Base-by-base conservation (phyloP, 2,329 filamentous ascomycete genomes). In the Colletotrichum chlorophyti region DNA sequence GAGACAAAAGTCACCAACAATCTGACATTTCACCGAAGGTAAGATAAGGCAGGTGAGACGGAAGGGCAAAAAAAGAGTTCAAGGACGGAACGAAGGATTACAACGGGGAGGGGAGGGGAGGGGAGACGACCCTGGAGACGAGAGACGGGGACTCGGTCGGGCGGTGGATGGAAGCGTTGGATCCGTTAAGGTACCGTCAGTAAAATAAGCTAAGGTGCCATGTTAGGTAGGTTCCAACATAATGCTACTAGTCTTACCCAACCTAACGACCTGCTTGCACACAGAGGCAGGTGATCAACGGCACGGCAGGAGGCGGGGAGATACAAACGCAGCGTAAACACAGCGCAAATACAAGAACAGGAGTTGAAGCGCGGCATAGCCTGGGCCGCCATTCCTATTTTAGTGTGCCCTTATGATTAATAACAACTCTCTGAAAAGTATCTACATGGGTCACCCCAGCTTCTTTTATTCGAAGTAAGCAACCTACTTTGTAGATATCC, bases 311-410 rank as follows among this genome's bases (percentile, higher is more conserved):
- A n/a, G n/a, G n/a, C n/a, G n/a, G 47, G 47, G 26, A 15, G 35
- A 15, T 24, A 37, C 32, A 21, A 31, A 46, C 27, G 34, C 34
- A 19, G 34, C n/a, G n/a, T n/a, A n/a, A n/a, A n/a, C n/a, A n/a
- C 34, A 37, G 34, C 6, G 34, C n/a, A 37, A 19, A 41, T 27
- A 8, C 35, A 38, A 38, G 35, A 19, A 8, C 21, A n/a, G n/a
- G 32, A 48, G 32, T 21, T 19, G 15, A 24, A 48, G 45, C 24
- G 48, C 41, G 23, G 32, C 49, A 53, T 40, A 32, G 53, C 27
- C 48, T 47, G 11, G 21, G 48, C 31, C 53, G 32, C 54, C 42
- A 54, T 54, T 47, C 54, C 49, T 19, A 27, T 58, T 58, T 32
- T 34, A 53, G 54, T 29, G n/a, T 32, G 49, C 29, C 29, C 17